Conservation (phyloP, 2,329 filamentous ascomycete species). For the Dactylellina leptospora region DNA sequence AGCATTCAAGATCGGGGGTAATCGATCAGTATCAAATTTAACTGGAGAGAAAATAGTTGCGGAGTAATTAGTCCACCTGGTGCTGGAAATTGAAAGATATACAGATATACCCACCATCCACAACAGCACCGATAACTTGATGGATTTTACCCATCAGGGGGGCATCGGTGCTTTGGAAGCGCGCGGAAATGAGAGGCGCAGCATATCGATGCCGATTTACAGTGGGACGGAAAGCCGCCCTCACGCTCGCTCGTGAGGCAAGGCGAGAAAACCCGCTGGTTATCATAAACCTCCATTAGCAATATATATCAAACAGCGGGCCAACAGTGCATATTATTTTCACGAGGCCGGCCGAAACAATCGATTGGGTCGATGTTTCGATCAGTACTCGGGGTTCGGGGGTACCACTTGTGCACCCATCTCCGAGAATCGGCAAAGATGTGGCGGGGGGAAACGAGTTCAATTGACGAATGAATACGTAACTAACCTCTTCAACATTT, state of each 20-base stretch:
- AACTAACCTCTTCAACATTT: conserved; percentile 71
- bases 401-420: no score
- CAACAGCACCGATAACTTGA: conserved; percentile 97
- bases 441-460: conserved; percentile 1
- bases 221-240: conserved; percentile 65
- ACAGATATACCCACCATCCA: conserved; percentile 78
- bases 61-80: not conserved
- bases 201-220: conserved; percentile 66
- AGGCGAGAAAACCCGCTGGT: conserved; percentile 72
- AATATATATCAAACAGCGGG: no score
- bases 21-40: conserved; percentile 94
- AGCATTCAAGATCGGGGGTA: conserved; percentile 97
- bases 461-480: conserved; percentile 13
- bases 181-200: conserved; percentile 68
- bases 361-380: no score
- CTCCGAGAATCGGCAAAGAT: conserved; percentile 34
- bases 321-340: no score
- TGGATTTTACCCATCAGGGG: conserved; percentile 71
- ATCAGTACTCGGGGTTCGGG: no score
- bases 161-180: conserved; percentile 70
- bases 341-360: no score
- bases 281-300: conserved; percentile 17
- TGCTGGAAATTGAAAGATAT: not conserved
- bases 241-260: conserved; percentile 57
- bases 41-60: conserved; percentile 40